Percentiles rank a stretch among this genome's conserved stretches.
Conservation (phyloP, 208 protist species). For the Lotmaria passim region DNA sequence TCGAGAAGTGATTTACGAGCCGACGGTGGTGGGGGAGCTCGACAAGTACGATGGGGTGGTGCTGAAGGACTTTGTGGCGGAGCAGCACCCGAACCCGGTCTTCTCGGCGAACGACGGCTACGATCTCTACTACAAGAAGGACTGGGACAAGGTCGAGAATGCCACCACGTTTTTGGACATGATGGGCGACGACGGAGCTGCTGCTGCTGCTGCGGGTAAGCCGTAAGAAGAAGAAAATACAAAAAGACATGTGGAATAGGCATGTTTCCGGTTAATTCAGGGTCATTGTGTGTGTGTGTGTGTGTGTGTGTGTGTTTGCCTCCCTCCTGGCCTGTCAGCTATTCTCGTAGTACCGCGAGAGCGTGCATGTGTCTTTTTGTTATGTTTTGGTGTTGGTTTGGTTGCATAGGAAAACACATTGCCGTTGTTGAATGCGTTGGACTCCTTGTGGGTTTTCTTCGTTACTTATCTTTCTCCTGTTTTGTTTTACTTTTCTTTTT, state of each 20-base stretch:
- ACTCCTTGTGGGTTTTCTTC: no score
- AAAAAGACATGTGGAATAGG: not conserved
- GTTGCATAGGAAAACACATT: no score
- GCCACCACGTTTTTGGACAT: conserved; percentile 70
- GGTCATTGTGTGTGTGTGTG: no score
- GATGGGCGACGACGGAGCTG: conserved; percentile 27
- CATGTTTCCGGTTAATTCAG: no score
- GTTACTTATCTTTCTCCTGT: not conserved
- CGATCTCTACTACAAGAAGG: conserved; percentile 67
- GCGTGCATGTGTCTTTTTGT: no score
- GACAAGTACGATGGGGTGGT: conserved; percentile 85
- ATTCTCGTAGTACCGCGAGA: no score
- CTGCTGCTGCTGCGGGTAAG: not conserved
- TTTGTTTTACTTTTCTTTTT: not conserved
- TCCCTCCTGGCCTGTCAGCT: no score
- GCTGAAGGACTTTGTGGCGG: conserved; percentile 44
- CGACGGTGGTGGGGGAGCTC: conserved; percentile 73
- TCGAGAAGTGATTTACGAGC: conserved; percentile 72
- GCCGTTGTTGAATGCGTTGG: no score
- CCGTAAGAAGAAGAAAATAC: no score
- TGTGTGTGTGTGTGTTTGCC: no score
- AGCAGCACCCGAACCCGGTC: conserved; percentile 68
- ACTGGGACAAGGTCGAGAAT: conserved; percentile 66
- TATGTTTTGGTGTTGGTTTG: no score
- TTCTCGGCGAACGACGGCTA: conserved; percentile 64